Conservation (phyloP, 129 eudicot species). For the Scalesia atractyloides region DNA sequence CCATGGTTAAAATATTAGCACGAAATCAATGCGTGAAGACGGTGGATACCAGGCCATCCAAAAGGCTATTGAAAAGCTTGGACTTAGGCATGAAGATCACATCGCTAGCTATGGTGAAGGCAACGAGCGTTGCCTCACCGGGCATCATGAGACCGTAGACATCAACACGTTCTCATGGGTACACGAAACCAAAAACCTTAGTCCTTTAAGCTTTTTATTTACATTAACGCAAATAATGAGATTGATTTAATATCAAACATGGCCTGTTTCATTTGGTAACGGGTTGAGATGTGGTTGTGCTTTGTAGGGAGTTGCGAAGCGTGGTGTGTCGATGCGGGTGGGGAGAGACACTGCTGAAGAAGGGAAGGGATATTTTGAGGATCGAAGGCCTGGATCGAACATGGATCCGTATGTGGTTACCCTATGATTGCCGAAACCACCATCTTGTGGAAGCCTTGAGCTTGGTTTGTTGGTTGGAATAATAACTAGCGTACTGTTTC, state of each 20-base stretch:
- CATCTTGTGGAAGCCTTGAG: slow-evolving; percentile 41
- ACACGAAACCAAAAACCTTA: slow-evolving; percentile 13
- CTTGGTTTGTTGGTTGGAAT: slow-evolving; percentile 12
- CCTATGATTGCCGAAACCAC: slow-evolving; percentile 49
- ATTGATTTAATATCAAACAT: no score
- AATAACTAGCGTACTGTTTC: background rate
- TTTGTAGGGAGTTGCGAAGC: slow-evolving; percentile 34
- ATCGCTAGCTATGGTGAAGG: slow-evolving; percentile 88
- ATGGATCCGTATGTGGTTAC: slow-evolving; percentile 51
- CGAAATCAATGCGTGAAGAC: slow-evolving; percentile 76
- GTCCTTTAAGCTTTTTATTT: background rate
- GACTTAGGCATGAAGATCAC: slow-evolving; percentile 67
- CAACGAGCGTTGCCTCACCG: slow-evolving; percentile 87
- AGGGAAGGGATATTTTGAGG: slow-evolving; percentile 44
- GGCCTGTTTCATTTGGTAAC: background rate
- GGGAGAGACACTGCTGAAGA: slow-evolving; percentile 37
- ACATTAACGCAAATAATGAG: background rate
- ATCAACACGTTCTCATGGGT: slow-evolving; percentile 86
- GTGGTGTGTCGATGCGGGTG: slow-evolving; percentile 33
- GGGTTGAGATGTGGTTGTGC: background rate
- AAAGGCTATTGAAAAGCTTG: slow-evolving; percentile 88
- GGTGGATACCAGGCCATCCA: slow-evolving; percentile 79
- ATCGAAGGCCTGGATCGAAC: slow-evolving; percentile 39
- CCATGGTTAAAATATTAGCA: slow-evolving; percentile 37
- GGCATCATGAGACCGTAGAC: slow-evolving; percentile 69